Evolutionary conservation across 345 rosid genomes (phyloP).

Genomic region (Acer campestre): DNA sequence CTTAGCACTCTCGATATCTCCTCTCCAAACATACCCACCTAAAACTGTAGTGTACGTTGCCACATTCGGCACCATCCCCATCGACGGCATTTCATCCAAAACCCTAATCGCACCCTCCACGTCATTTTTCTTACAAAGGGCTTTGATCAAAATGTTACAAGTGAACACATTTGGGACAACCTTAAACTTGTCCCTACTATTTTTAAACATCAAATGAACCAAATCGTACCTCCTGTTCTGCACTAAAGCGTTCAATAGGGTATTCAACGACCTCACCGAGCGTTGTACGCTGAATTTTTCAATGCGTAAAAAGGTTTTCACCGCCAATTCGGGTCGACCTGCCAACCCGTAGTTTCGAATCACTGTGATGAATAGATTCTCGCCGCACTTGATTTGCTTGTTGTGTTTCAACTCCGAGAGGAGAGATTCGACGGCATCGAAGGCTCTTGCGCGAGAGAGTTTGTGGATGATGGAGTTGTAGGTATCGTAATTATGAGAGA

Average conservation of each 20-base stretch:
- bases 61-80: slow-evolving; percentile 78
- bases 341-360: slow-evolving; percentile 83
- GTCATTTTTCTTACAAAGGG: slow-evolving; percentile 60
- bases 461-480: slow-evolving; percentile 73
- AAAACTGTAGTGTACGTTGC: slow-evolving; percentile 76
- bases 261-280: slow-evolving; percentile 74
- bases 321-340: slow-evolving; percentile 49
- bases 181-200: slow-evolving; percentile 46
- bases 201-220: slow-evolving; percentile 56
- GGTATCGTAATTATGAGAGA: slow-evolving; percentile 73
- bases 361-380: slow-evolving; percentile 64
- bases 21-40: slow-evolving; percentile 67
- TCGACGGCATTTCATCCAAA: slow-evolving; percentile 80
- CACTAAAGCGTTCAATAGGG: slow-evolving; percentile 73
- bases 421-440: slow-evolving; percentile 60
- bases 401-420: slow-evolving; percentile 49
- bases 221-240: slow-evolving; percentile 68
- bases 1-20: slow-evolving; percentile 69
- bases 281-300: slow-evolving; percentile 58
- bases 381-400: slow-evolving; percentile 62
- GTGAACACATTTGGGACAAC: slow-evolving; percentile 78
- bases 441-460: slow-evolving; percentile 86
- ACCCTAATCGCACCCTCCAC: slow-evolving; percentile 59
- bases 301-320: slow-evolving; percentile 62
- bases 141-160: slow-evolving; percentile 71